Base-by-base conservation (phyloP, 345 rosid species). In the Excoecaria cochinchinensis region DNA sequence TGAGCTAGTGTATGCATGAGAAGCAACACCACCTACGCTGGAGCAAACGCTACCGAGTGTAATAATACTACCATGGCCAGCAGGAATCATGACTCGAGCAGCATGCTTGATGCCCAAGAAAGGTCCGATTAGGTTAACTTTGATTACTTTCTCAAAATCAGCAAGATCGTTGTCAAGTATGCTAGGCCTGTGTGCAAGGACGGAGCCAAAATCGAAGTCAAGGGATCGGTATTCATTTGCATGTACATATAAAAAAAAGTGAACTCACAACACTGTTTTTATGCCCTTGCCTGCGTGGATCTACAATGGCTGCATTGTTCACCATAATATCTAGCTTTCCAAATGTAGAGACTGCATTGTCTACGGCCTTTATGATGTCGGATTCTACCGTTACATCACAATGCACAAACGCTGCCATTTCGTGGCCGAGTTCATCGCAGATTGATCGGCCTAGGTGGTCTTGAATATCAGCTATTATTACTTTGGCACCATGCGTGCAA, bases 241-340 rank as follows among this genome's bases (percentile, higher is more conserved):
- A 31, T 31, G 2, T 31, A 31, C 31, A 31, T 31, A 31, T 31
- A 31, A 31, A 31, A 31, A 31, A 31, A 31, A 31, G 31, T 31
- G 31, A 31, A 31, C 31, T 31, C 31, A 31, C 31, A 31, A 2
- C 31, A 31, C 31, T 31, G 2, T 31, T 31, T 1, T 31, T 31
- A 2, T 31, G 31, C 31, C 31, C 31, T 31, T 31, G 31, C 31
- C 31, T 31, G 31, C 31, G 31, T 31, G 31, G 5, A 8, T 36
- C 38, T 2, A 38, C 65, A 0, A 48, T 55, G 13, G 75, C 87
- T 5, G 84, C 87, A 5, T 84, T 84, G 46, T 79, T 78, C 24
- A 81, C 72, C 84, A 84, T 81, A 8, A 84, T 71, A 10, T 84
- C 87, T 0, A 84, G 83, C 64, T 84, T 84, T 13, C 84, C 84